Evolutionary conservation across 139 green algal genomes (phyloP), one percentile per base, ranked within the genome.

Genomic region (Mesotaenium endlicherianum): DNA sequence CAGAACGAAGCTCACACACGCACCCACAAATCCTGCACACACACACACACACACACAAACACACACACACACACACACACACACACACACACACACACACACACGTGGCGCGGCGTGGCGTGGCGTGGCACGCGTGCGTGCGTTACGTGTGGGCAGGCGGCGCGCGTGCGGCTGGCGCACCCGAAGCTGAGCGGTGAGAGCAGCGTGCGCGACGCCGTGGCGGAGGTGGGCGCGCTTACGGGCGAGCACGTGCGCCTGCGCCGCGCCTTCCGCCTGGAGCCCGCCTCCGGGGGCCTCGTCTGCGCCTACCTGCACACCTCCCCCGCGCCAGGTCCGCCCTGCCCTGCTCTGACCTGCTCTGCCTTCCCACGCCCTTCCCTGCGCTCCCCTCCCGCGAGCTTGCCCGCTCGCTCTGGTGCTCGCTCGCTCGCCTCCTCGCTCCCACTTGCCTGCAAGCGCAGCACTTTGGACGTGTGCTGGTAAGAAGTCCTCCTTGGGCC

Each of bases 231-330:
- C 20, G 82, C 82, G 20, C 39, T 82, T 1, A 82, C 60, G 0
- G 82, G 82, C 20, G 82, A 88, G 59, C 38, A 88, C 75, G 75
- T 88, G 36, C 53, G 39, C 5, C 77, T 88, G 38, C 82, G 82
- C 5, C 75, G 82, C 47, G 82, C 50, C n/a, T 88, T 84, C 42
- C 57, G 36, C 38, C 38, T 88, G 80, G 70, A 50, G 75, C 16
- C 67, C 47, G 17, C 39, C 79, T 16, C 53, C 26, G 26, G 14
- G 11, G 82, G 77, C 39, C 20, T 82, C 14, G 77, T 88, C 17
- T 6, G 42, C 41, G 31, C 53, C 5, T 88, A 88, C 75, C 59
- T 88, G 76, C 82, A 88, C 49, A 77, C 40, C 42, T 80, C 50
- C 43, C 76, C 82, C 17, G 40, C 57, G 17, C 80, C 82, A 82